These are phyloP conservation scores for Lactifluus pinguis DNA, from an alignment of 768 basidiomycete genomes.

Conservation along the genomic window DNA sequence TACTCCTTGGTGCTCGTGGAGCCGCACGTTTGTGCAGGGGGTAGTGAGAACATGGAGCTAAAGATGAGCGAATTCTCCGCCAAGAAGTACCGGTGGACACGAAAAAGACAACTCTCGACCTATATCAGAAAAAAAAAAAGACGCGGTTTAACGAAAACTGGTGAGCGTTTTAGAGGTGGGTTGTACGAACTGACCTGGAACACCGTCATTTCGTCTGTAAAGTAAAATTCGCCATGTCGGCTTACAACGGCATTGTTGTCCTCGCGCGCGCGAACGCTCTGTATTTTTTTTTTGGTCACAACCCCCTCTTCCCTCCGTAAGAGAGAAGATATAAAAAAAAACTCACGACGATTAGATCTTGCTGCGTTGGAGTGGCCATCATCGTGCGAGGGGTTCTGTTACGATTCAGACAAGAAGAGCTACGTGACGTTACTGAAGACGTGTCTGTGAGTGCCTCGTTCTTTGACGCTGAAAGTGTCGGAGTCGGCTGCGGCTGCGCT, in stretches of 20 bases:
- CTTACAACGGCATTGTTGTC: neutral
- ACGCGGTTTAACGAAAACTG: too few relatives aligned
- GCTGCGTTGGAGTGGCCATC: neutral
- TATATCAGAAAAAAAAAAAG: neutral
- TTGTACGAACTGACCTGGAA: slow-evolving; percentile 12
- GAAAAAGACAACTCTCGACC: slow-evolving; percentile 13
- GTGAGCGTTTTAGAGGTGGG: neutral
- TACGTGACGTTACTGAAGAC: neutral
- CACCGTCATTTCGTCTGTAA: slow-evolving; percentile 15
- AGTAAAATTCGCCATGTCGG: slow-evolving; percentile 14
- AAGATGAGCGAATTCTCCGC: slow-evolving; percentile 11
- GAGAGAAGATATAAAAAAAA: neutral
- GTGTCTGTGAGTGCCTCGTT: neutral
- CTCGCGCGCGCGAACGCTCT: too few relatives aligned
- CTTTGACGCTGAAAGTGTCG: too few relatives aligned
- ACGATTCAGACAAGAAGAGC: neutral
- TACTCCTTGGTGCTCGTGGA: slow-evolving; percentile 4
- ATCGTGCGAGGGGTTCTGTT: neutral
- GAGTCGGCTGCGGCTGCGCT: too few relatives aligned
- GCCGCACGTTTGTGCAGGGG: neutral
- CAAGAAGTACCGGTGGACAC: slow-evolving; percentile 14
- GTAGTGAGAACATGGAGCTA: slow-evolving; percentile 7
- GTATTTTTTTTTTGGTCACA: neutral
- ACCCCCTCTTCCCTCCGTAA: neutral
- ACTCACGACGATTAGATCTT: neutral